Base-by-base conservation (phyloP, 257 asterid genomes). In the Ilex asprella region DNA sequence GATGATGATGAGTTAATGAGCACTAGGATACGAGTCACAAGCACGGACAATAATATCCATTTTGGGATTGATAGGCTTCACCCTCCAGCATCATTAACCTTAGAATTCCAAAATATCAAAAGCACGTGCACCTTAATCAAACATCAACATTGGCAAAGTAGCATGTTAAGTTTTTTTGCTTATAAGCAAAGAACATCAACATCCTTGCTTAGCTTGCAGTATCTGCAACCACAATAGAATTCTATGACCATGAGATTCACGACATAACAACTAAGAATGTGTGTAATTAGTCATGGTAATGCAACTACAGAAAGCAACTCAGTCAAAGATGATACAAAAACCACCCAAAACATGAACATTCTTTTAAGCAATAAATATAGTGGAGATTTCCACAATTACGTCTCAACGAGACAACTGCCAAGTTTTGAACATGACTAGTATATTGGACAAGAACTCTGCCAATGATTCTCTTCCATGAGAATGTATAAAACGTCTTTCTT, bases 1-100 rank as follows among this genome's bases (percentile, higher is more conserved):
- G 58, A 61, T 51, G 65, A 74, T 56, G 65, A 65, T 41, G 68
- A 64, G 55, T 39, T 69, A 60, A 70, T 62, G 54, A 70, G 39
- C 58, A 66, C 56, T 31, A 30, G 70, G 47, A 61, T 27, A 47
- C 10, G 62, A 59, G 70, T 62, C 51, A 58, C 39, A 53, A 67
- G 62, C 59, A 15, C 57, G 61, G 6, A 21, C 56, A 60, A 35
- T 8, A 30, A 43, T 61, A 43, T 44, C 30, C 29, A 46, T 61
- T 35, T 68, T 58, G 66, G 43, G 57, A 56, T 47, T 54, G 60
- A 63, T 13, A 35, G 59, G 43, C 43, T 56, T 52, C 52, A 62
- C 54, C 67, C 31, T 31, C 11, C 35, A 54, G 59, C 70, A 67
- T 41, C 58, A 65, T 58, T 43, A 29, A 29, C 55, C 61, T 61